Evolutionary conservation across 495 filamentous ascomycete genomes (phyloP).

Genomic region (Talaromyces ruber): DNA sequence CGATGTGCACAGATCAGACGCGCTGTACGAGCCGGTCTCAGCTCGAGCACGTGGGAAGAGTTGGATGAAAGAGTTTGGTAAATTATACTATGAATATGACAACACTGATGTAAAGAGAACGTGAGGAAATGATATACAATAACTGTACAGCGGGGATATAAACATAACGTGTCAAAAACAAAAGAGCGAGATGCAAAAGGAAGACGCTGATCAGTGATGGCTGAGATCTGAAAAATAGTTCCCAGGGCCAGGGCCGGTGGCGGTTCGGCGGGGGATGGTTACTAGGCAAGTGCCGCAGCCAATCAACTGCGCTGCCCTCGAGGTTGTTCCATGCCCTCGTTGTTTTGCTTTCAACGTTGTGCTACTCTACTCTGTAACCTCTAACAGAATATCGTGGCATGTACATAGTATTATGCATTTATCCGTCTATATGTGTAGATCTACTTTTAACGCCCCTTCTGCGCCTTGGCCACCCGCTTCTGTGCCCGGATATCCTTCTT

Average conservation of each 20-base stretch:
- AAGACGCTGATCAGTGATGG: neutral
- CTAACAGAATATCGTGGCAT: neutral
- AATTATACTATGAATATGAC: slow-evolving; percentile 14
- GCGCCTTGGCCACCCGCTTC: slow-evolving; percentile 73
- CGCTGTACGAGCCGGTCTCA: slow-evolving; percentile 2
- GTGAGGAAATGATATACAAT: slow-evolving; percentile 11
- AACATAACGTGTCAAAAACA: slow-evolving; percentile 2
- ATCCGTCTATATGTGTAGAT: neutral
- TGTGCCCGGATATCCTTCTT: slow-evolving; percentile 95
- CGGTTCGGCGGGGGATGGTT: slow-evolving; percentile 8
- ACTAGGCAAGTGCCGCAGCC: neutral
- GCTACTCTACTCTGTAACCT: neutral
- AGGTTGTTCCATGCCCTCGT: neutral
- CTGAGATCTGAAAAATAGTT: slow-evolving; percentile 1
- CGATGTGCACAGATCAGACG: neutral
- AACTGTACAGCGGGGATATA: slow-evolving; percentile 8
- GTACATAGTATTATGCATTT: neutral
- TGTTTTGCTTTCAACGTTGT: neutral
- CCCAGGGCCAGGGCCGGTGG: slow-evolving; percentile 5
- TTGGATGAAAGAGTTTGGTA: slow-evolving; percentile 12
- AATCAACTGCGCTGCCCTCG: neutral
- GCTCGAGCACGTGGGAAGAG: slow-evolving; percentile 11
- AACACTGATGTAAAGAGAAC: slow-evolving; percentile 3
- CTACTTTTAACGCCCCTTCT: slow-evolving; percentile 21
- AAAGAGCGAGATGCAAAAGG: slow-evolving; percentile 9